phyloP scores from a whole-genome alignment of 345 rosid genomes.

The Citropsis articulata region DNA sequence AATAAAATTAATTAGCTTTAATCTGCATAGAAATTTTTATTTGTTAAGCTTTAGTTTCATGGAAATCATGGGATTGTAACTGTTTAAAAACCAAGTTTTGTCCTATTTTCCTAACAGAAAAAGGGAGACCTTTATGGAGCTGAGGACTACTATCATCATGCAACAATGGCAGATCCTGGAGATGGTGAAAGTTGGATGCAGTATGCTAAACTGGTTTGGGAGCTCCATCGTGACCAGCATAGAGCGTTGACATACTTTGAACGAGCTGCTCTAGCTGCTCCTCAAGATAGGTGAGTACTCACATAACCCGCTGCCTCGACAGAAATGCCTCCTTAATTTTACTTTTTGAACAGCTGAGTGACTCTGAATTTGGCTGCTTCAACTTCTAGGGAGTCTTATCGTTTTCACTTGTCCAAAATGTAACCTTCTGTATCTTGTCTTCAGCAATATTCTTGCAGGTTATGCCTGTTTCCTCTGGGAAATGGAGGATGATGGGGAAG shows the following conservation, averaged over 20 bases:
- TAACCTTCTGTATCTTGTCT: slow-evolving; percentile 10
- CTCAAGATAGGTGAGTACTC: slow-evolving; percentile 52
- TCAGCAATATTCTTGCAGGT: slow-evolving; percentile 71
- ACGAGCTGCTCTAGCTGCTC: slow-evolving; percentile 64
- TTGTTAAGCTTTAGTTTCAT: background rate
- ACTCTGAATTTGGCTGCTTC: background rate
- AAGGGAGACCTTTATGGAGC: slow-evolving; percentile 77
- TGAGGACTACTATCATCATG: slow-evolving; percentile 61
- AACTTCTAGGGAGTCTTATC: background rate
- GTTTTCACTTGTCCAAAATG: background rate
- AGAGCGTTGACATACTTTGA: slow-evolving; percentile 58
- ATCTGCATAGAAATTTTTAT: background rate
- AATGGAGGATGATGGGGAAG: slow-evolving; percentile 42
- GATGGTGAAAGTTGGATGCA: slow-evolving; percentile 49
- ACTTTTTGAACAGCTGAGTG: background rate
- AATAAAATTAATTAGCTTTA: background rate
- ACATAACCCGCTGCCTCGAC: background rate
- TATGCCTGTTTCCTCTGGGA: slow-evolving; percentile 94
- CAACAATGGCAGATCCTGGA: slow-evolving; percentile 62
- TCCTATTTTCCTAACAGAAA: slow-evolving; percentile 29
- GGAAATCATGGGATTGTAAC: background rate
- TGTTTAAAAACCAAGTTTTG: background rate
- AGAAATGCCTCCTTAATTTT: background rate
- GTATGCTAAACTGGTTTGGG: slow-evolving; percentile 72
- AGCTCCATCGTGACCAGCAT: slow-evolving; percentile 56